Conservation (phyloP, 805 yeast species). For the Clavispora carvajalis region DNA sequence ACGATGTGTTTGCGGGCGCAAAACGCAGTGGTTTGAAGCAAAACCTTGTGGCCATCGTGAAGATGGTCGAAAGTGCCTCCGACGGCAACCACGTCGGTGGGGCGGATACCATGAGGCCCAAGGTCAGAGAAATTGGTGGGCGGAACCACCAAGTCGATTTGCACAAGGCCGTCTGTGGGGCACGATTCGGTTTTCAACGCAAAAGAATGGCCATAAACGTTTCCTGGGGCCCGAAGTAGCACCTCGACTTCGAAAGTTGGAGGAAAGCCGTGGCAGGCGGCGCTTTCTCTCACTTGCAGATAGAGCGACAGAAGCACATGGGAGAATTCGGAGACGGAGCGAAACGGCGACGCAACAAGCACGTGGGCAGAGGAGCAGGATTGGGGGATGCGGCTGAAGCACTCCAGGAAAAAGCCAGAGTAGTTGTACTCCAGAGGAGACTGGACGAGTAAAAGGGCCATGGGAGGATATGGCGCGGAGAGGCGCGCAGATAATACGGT, state of each 20-base stretch:
- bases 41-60: conserved; percentile 91
- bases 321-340: conserved; percentile 15
- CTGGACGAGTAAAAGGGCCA: neutral
- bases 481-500: too few relatives aligned
- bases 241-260: conserved; percentile 27
- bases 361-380: conserved; percentile 17
- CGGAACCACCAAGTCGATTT: neutral
- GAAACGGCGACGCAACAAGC: conserved; percentile 17
- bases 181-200: neutral
- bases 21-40: conserved; percentile 68
- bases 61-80: conserved; percentile 98
- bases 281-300: conserved; percentile 18
- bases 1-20: conserved; percentile 52
- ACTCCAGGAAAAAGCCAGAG: conserved; percentile 5
- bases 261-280: conserved; percentile 16
- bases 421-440: conserved; percentile 5
- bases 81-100: conserved; percentile 43
- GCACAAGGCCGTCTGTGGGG: neutral
- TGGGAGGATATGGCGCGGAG: too few relatives aligned
- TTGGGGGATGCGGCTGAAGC: conserved; percentile 1
- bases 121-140: neutral
- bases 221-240: conserved; percentile 2
- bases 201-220: neutral
- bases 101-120: too few relatives aligned
- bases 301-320: conserved; percentile 26